phyloP scores from a whole-genome alignment of 768 basidiomycete genomes.

The Tricholoma hemisulphureum region DNA sequence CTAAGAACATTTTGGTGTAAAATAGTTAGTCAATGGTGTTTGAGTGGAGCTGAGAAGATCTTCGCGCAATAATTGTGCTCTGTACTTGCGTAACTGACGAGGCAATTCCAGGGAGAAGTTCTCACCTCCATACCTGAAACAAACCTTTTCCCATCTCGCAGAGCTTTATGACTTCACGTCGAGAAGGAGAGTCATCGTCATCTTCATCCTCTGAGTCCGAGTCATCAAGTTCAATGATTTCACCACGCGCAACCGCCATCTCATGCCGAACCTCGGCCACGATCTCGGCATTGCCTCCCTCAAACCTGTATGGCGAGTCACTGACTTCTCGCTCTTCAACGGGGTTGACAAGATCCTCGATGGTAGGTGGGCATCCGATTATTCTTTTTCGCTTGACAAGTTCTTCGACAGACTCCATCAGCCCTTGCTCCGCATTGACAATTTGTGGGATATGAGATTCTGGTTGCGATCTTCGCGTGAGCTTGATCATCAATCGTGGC shows the following conservation, averaged over 20 bases:
- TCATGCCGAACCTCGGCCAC: constrained; percentile 7
- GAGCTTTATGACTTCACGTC: not conserved
- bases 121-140: constrained; percentile 1
- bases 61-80: not conserved
- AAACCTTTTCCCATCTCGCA: constrained; percentile 3
- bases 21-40: not conserved
- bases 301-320: constrained; percentile 5
- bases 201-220: not conserved
- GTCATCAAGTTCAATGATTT: not conserved
- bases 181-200: not conserved
- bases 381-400: no score
- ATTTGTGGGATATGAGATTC: no score
- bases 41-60: not conserved
- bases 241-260: not conserved
- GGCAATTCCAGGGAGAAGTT: constrained; percentile 6
- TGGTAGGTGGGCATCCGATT: no score
- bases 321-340: constrained; percentile 13
- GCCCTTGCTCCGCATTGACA: no score
- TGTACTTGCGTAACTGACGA: not conserved
- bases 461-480: no score
- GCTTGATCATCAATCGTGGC: no score
- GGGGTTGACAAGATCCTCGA: no score
- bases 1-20: not conserved
- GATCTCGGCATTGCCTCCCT: constrained; percentile 7
- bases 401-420: no score